Conservation (phyloP, 2,329 filamentous ascomycete genomes). For the Apiospora koreana region DNA sequence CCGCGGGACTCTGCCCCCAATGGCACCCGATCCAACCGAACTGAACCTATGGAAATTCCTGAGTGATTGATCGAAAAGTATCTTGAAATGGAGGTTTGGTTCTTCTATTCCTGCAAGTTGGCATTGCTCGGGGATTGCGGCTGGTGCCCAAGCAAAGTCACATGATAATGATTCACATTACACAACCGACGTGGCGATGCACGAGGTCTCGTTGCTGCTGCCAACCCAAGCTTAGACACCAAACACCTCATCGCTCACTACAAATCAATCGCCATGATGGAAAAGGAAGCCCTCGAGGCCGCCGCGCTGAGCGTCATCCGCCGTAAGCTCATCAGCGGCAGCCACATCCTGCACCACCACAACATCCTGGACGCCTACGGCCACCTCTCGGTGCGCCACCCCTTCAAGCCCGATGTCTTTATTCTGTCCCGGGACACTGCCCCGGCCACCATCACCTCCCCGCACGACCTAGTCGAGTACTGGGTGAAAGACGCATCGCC, state of each 20-base stretch:
- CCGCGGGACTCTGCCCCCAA: too few relatives aligned
- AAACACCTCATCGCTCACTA: not conserved
- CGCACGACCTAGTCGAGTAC: slow-evolving; percentile 48
- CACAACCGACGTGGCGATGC: not conserved
- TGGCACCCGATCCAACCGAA: too few relatives aligned
- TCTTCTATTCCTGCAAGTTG: not conserved
- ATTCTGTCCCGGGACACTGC: slow-evolving; percentile 49
- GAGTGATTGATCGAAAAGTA: too few relatives aligned
- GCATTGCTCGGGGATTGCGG: not conserved
- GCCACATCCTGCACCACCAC: slow-evolving; percentile 54
- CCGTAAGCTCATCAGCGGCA: slow-evolving; percentile 41
- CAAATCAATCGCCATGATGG: not conserved
- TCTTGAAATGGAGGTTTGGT: too few relatives aligned
- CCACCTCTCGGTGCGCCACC: slow-evolving; percentile 52
- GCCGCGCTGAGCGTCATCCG: slow-evolving; percentile 1
- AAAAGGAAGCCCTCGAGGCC: slow-evolving; percentile 3
- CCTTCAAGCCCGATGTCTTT: slow-evolving; percentile 44
- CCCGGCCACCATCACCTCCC: slow-evolving; percentile 46
- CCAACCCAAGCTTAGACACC: not conserved
- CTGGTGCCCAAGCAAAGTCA: not conserved
- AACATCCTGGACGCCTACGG: slow-evolving; percentile 51
- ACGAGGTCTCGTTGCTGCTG: too few relatives aligned
- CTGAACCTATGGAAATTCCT: too few relatives aligned
- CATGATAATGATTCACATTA: not conserved
- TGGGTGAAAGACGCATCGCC: slow-evolving; percentile 41